Percentiles rank a stretch among this genome's conserved stretches.
These are phyloP conservation scores for Lasiodiplodia theobromae DNA, from an alignment of 2,329 filamentous ascomycete genomes.

Conservation along the genomic window DNA sequence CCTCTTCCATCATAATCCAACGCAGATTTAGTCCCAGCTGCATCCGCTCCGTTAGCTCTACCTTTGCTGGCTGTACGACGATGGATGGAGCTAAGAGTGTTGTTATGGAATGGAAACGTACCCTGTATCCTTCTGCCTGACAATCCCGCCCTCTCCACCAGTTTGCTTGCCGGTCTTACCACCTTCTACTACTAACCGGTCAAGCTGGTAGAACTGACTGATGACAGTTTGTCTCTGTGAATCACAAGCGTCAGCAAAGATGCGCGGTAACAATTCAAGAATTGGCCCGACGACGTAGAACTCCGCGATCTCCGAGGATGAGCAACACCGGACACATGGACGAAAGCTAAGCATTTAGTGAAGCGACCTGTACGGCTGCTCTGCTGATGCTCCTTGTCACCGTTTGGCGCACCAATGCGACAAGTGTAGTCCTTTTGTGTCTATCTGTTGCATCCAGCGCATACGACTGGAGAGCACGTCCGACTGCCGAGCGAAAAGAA, in stretches of 20 bases:
- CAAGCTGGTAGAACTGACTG: conserved; percentile 92
- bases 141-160: conserved; percentile 69
- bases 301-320: background rate
- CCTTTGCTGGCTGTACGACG: background rate
- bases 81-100: background rate
- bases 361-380: background rate
- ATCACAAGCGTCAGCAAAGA: background rate
- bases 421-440: background rate
- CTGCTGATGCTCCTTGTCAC: background rate
- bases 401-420: background rate
- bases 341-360: background rate
- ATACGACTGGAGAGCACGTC: too few species aligned
- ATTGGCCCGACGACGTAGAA: background rate
- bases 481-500: background rate
- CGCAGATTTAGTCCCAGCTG: conserved; percentile 26
- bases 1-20: background rate
- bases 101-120: conserved; percentile 51
- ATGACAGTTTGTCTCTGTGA: conserved; percentile 89
- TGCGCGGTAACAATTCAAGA: background rate
- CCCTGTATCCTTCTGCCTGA: conserved; percentile 81
- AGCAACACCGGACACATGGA: background rate
- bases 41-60: background rate
- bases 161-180: conserved; percentile 79
- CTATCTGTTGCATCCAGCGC: background rate
- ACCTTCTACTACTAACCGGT: conserved; percentile 90